Percentiles rank a stretch among this genome's conserved stretches.
These are phyloP conservation scores for Cymodocea nodosa DNA, from an alignment of 116 monocot species.

Conservation along the genomic window DNA sequence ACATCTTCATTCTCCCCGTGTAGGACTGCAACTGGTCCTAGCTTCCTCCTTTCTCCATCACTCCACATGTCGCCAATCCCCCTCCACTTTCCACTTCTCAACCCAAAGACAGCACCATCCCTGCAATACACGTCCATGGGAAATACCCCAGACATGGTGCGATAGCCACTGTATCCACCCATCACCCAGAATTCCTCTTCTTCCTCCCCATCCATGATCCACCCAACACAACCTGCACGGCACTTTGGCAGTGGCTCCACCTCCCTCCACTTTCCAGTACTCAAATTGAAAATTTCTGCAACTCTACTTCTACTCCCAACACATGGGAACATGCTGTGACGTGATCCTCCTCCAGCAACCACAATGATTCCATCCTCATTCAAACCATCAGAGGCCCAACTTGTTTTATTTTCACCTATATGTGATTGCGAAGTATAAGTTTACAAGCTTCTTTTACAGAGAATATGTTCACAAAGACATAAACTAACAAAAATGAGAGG, in stretches of 20 bases:
- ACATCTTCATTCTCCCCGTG: constrained; percentile 19
- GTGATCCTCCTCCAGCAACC: constrained; percentile 76
- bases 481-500: not conserved
- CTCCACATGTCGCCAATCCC: constrained; percentile 75
- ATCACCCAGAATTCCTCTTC: constrained; percentile 76
- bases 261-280: constrained; percentile 35
- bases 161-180: constrained; percentile 70
- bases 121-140: constrained; percentile 55
- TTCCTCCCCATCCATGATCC: constrained; percentile 13
- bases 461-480: not conserved
- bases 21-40: constrained; percentile 46
- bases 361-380: not conserved
- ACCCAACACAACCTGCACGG: constrained; percentile 56
- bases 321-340: constrained; percentile 50
- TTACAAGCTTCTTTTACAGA: not conserved
- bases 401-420: constrained; percentile 1
- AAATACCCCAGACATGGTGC: constrained; percentile 47
- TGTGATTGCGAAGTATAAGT: not conserved
- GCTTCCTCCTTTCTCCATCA: constrained; percentile 53
- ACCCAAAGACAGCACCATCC: constrained; percentile 60
- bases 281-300: constrained; percentile 29
- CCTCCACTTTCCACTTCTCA: constrained; percentile 66
- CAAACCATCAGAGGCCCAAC: not conserved
- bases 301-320: constrained; percentile 42
- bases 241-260: constrained; percentile 23